phyloP scores from a whole-genome alignment of 2,329 filamentous ascomycete species.

The Pseudogymnoascus verrucosus region DNA sequence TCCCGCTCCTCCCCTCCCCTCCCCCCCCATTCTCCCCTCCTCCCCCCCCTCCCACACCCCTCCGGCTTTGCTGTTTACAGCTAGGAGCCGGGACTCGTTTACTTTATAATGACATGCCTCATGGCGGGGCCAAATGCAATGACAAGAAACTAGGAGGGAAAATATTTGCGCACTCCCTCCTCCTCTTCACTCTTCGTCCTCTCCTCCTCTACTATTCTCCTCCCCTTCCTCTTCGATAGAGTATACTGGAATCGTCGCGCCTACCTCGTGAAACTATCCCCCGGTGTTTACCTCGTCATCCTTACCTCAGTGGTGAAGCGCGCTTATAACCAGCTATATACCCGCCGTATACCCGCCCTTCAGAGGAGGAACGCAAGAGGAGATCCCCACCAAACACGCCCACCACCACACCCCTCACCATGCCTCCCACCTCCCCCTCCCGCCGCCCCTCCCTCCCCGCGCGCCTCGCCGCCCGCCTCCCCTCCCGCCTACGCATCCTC shows the following conservation, averaged over 20 bases:
- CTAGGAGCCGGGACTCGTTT: neutral
- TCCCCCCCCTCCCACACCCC: neutral
- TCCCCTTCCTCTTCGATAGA: neutral
- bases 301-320: neutral
- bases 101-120: neutral
- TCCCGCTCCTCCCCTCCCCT: neutral
- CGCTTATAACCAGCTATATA: neutral
- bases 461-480: too few species aligned
- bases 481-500: conserved; percentile 14
- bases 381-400: neutral
- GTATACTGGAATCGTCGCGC: neutral
- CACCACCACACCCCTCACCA: conserved; percentile 4
- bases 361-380: neutral
- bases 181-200: neutral
- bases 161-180: neutral
- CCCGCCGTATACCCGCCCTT: neutral
- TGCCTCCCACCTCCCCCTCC: conserved; percentile 53
- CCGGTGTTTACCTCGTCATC: neutral
- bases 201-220: neutral
- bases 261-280: neutral
- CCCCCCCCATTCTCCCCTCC: neutral
- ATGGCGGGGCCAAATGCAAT: neutral
- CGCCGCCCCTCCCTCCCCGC: too few species aligned
- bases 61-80: neutral
- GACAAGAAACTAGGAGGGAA: neutral